Evolutionary conservation across 257 asterid genomes (phyloP).

Genomic region (Lithospermum erythrorhizon): DNA sequence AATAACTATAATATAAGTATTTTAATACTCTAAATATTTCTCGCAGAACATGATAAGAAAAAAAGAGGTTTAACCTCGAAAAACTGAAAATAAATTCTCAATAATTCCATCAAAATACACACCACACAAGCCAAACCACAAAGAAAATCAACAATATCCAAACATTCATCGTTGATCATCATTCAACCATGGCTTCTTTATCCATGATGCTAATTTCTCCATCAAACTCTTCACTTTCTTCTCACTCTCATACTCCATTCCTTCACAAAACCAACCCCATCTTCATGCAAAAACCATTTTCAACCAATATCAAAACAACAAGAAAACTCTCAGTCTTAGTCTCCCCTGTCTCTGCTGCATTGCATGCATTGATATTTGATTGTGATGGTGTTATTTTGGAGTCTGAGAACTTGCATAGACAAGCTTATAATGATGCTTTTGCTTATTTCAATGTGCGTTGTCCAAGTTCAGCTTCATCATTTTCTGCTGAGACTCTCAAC

Average conservation of each 20-base stretch:
- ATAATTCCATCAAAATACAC: not conserved
- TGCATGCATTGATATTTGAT: constrained; percentile 77
- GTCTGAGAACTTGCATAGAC: constrained; percentile 92
- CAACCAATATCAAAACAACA: constrained; percentile 8
- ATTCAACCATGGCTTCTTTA: not conserved
- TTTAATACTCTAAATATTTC: no score
- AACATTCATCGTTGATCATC: not conserved
- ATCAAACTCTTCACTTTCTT: constrained; percentile 16
- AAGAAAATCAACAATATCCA: not conserved
- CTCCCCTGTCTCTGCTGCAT: constrained; percentile 36
- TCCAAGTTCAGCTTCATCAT: constrained; percentile 24
- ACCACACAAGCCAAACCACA: not conserved
- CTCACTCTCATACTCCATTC: constrained; percentile 27
- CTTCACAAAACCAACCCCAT: constrained; percentile 16
- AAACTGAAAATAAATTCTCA: no score
- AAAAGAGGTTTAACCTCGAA: no score
- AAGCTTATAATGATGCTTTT: constrained; percentile 91
- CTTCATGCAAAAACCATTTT: constrained; percentile 5
- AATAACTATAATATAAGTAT: no score
- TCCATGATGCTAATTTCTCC: not conserved
- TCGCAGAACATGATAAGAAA: no score
- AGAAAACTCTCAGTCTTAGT: constrained; percentile 27
- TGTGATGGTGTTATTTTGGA: constrained; percentile 89
- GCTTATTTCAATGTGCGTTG: constrained; percentile 71
- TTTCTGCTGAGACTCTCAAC: constrained; percentile 37